Conservation (phyloP, 1,139 yeast species). For the Candida pseudoviswanathii region DNA sequence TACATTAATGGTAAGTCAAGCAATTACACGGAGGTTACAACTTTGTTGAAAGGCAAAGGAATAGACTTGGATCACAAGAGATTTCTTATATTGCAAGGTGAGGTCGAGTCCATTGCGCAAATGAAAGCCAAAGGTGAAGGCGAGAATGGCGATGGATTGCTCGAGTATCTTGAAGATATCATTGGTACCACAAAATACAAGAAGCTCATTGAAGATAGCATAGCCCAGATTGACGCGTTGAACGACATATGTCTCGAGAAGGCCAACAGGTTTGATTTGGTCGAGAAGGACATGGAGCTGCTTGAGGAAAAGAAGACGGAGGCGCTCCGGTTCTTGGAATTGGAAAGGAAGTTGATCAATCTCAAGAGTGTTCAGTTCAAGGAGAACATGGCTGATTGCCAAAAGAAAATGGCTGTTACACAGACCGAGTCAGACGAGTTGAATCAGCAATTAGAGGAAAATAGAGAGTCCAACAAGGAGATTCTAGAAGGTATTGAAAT, state of each 20-base stretch:
- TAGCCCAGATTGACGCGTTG: constrained; percentile 61
- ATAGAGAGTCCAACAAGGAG: constrained; percentile 49
- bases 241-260: constrained; percentile 84
- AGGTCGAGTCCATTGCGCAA: constrained; percentile 96
- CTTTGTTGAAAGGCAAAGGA: constrained; percentile 75
- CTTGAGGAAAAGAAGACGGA: constrained; percentile 71
- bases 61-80: constrained; percentile 94
- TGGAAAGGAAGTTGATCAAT: constrained; percentile 63
- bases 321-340: constrained; percentile 65
- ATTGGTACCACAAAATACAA: constrained; percentile 92
- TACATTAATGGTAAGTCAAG: constrained; percentile 71
- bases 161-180: constrained; percentile 94
- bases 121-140: constrained; percentile 97
- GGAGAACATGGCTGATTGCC: constrained; percentile 45
- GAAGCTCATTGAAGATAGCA: constrained; percentile 67
- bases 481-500: constrained; percentile 42
- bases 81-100: constrained; percentile 94
- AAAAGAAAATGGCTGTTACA: constrained; percentile 42
- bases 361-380: constrained; percentile 63
- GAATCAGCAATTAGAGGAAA: constrained; percentile 46
- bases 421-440: constrained; percentile 35
- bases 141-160: constrained; percentile 88
- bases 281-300: constrained; percentile 71
- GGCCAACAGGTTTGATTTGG: constrained; percentile 76
- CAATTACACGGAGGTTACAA: constrained; percentile 78